Evolutionary conservation across 257 asterid species (phyloP), one percentile per base, ranked within the genome.

Genomic region (Solanum bulbocastanum): DNA sequence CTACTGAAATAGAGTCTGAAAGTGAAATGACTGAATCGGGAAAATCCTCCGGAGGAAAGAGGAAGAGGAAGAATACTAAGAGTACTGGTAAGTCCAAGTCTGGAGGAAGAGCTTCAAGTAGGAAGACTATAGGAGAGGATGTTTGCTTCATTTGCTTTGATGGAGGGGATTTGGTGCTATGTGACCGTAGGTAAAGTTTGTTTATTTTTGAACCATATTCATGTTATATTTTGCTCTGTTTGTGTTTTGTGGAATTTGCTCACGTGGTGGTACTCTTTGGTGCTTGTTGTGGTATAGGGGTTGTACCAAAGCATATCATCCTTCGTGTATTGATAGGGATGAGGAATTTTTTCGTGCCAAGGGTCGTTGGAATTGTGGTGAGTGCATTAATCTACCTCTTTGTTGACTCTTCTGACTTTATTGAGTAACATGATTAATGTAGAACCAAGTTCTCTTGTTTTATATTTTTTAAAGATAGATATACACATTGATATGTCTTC

Each of bases 141-240:
- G 99, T 97, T 83, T 97, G 99, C 89, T 96, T 97, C 93, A 95
- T 97, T 90, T 97, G 99, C 96, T 97, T 97, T 86, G 99, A 97
- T 90, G 99, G 99, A 75, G 99, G 99, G 81, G 93, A 93, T 65
- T 98, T 97, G 14, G 96, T 96, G 86, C 91, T 97, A 40, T 97
- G 99, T 91, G 99, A 96, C 89, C 95, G 97, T 15, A 92, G 99
- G 99, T 97, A 90, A 79, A 88, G 91, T 35, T 89, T 78, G 90
- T 46, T 85, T 87, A 81, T 62, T 78, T 36, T 30, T 27, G 76
- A 12, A 86, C 66, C 85, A 79, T 27, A 79, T 79, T 37, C 12
- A 30, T 81, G 85, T 49, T 18, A 49, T 27, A 46, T 46, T 49
- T 81, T 81, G 85, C 69, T 81, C n/a, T 30, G 30, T 81, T 81